A percentile compares a stretch with the other conserved stretches of the same genome.
phyloP scores from a whole-genome alignment of 2,329 filamentous ascomycete species.

The Ophiocordyceps camponoti-saundersi region DNA sequence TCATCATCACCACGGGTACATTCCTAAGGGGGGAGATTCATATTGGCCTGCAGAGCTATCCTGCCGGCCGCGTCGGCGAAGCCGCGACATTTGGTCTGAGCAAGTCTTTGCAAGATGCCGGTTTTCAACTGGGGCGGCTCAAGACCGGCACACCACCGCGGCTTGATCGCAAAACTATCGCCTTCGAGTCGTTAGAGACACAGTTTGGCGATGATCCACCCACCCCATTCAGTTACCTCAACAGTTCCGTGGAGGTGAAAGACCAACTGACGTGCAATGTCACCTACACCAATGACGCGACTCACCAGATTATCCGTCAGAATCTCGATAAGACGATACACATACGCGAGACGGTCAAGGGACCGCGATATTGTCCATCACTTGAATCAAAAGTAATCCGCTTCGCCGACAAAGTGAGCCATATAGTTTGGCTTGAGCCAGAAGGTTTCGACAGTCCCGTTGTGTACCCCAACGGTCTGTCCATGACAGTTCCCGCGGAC shows the following conservation, averaged over 20 bases:
- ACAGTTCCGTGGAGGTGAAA: conserved; percentile 58
- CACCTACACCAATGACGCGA: conserved; percentile 69
- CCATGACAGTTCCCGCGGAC: conserved; percentile 86
- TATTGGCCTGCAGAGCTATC: conserved; percentile 70
- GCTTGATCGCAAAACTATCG: conserved; percentile 64
- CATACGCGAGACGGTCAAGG: conserved; percentile 87
- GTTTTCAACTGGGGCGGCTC: conserved; percentile 73
- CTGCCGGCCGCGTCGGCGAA: conserved; percentile 85
- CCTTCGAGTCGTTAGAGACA: conserved; percentile 53
- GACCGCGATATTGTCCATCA: conserved; percentile 88
- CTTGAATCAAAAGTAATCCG: conserved; percentile 86
- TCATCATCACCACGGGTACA: conserved; percentile 91
- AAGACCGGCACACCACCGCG: conserved; percentile 95
- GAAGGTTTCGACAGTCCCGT: conserved; percentile 84
- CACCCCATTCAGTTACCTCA: conserved; percentile 80
- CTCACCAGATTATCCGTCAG: conserved; percentile 68
- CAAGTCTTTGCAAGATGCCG: conserved; percentile 74
- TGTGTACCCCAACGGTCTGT: conserved; percentile 91
- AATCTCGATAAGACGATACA: conserved; percentile 96
- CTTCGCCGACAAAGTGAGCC: conserved; percentile 62
- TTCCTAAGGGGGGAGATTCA: conserved; percentile 95
- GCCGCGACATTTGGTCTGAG: conserved; percentile 84
- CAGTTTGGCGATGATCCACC: conserved; percentile 78
- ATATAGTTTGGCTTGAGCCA: conserved; percentile 93
- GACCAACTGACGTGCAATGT: conserved; percentile 74